Base-by-base conservation (phyloP, 2,329 filamentous ascomycete species). In the Leptosphaerulina australis region DNA sequence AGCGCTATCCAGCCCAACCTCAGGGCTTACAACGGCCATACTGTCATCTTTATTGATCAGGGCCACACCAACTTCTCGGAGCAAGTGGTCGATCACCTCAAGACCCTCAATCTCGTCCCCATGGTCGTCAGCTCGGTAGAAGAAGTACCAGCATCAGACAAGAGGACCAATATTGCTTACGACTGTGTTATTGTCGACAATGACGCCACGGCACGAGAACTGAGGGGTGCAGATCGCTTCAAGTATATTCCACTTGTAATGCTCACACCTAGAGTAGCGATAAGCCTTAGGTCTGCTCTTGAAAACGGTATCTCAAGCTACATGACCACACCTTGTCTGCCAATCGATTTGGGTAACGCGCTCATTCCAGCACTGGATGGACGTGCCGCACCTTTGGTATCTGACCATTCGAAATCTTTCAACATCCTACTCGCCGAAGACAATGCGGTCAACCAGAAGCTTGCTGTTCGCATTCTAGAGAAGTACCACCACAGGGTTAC, bases 261-360 rank as follows among this genome's bases (percentile, higher is more conserved):
- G 54, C 77, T 97, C 35, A 94, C 91, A 34, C 91, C 93, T 0
- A 80, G 91, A 26, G 91, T 97, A 10, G 90, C 92, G 54, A 91
- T 97, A 60, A 95, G 87, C 72, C 81, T 99, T 63, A 96, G 96
- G 77, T 94, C 91, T 3, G 94, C 93, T 50, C 78, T 97, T 52
- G 94, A 97, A 71, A 82, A 97, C 58, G 93, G 94, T 56, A 96
- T 99, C 62, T 95, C 92, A n/a, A 97, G 92, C 40, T 97, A 97
- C 74, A 97, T 97, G 91, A 97, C 94, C 2, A 96, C 91, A 12
- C 94, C 94, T 7, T 97, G 94, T 75, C 83, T 93, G 66, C 85
- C 93, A 4, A 96, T 97, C 56, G 94, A 99, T 72, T 79, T 99
- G 50, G 92, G 91, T 53, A 97, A 97, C 67, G 93, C 92, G 60